These are phyloP conservation scores for Pseudocercospora crystallina DNA, from an alignment of 2,329 filamentous ascomycete genomes.

Conservation along the genomic window DNA sequence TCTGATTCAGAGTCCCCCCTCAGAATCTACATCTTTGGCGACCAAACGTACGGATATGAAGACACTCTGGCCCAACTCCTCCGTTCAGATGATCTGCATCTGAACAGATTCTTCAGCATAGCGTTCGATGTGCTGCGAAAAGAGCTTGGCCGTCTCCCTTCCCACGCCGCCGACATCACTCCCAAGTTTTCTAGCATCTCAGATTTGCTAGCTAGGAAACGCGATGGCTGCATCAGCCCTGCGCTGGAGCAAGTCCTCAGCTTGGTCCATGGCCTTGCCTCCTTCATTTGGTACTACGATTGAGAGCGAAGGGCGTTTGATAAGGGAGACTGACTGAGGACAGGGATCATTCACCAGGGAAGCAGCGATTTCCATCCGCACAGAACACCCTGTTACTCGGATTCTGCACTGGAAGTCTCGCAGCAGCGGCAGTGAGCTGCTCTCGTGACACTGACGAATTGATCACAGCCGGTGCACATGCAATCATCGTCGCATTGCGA, in stretches of 20 bases:
- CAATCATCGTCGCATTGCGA: constrained; percentile 46
- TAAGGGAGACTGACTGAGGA: no score
- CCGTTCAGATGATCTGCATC: constrained; percentile 5
- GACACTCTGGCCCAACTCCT: constrained; percentile 9
- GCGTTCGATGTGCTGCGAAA: constrained; percentile 9
- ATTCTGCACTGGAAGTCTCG: constrained; percentile 24
- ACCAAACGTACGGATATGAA: constrained; percentile 22
- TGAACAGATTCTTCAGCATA: constrained; percentile 14
- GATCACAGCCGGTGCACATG: no score
- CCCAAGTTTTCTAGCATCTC: constrained; percentile 8
- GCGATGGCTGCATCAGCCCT: constrained; percentile 16
- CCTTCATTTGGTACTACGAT: no score
- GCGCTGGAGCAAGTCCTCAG: constrained; percentile 19
- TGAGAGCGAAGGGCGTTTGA: no score
- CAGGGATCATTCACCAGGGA: constrained; percentile 18
- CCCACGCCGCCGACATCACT: constrained; percentile 7
- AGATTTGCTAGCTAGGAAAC: constrained; percentile 11
- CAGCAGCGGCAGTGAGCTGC: no score
- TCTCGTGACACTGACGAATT: no score
- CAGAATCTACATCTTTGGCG: constrained; percentile 21
- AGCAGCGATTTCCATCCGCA: constrained; percentile 9
- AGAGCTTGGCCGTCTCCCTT: constrained; percentile 11
- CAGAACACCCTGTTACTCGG: constrained; percentile 16
- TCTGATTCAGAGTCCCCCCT: no score
- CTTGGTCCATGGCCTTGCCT: no score